phyloP scores from a whole-genome alignment of 148 eudicot species.

The Persicaria maculosa region DNA sequence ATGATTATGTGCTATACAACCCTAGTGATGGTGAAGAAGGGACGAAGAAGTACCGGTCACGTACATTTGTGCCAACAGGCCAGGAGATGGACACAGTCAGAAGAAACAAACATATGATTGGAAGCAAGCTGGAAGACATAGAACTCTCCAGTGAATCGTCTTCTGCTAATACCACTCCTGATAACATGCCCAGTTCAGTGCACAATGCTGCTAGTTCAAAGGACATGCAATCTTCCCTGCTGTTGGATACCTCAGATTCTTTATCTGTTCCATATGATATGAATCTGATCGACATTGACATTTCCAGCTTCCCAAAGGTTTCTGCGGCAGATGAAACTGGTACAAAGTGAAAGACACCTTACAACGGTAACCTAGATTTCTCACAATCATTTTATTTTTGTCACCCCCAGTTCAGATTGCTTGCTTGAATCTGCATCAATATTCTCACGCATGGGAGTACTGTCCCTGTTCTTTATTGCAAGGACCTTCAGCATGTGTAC shows the following conservation, averaged over 20 bases:
- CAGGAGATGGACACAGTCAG: constrained; percentile 88
- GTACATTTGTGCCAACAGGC: constrained; percentile 95
- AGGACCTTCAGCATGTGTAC: background rate
- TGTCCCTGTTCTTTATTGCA: background rate
- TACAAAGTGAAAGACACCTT: constrained; percentile 34
- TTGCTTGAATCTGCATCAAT: no score
- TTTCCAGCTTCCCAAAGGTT: constrained; percentile 47
- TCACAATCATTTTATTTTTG: no score
- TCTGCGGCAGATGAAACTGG: constrained; percentile 44
- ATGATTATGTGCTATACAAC: constrained; percentile 92
- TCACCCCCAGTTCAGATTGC: no score
- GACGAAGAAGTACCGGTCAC: constrained; percentile 66
- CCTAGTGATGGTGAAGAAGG: constrained; percentile 80
- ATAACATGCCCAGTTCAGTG: constrained; percentile 15
- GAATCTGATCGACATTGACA: constrained; percentile 70
- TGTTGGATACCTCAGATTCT: constrained; percentile 53
- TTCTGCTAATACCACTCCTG: constrained; percentile 39
- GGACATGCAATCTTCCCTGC: constrained; percentile 47
- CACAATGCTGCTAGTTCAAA: constrained; percentile 24
- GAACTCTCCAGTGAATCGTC: constrained; percentile 61
- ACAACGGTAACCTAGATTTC: background rate
- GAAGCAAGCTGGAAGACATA: constrained; percentile 60
- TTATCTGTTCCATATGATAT: constrained; percentile 51
- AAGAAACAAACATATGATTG: constrained; percentile 46
- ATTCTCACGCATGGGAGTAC: no score